Base-by-base conservation (phyloP, 495 filamentous ascomycete genomes). In the Penicillium goetzii region DNA sequence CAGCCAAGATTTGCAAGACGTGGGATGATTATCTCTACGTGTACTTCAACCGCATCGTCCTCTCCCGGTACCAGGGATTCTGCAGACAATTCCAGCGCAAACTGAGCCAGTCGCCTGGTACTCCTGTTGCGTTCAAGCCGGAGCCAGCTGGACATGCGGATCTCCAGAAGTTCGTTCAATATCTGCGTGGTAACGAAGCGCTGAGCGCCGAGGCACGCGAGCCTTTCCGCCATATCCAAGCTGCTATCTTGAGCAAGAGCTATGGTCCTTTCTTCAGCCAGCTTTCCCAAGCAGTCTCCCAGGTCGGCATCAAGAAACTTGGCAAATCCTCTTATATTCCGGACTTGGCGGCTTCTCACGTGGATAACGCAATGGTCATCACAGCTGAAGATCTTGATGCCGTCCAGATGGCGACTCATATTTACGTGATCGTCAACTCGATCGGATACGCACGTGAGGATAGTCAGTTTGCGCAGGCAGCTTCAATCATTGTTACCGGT, bases 1-100 rank as follows among this genome's bases (percentile, higher is more conserved):
- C 93, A 12, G 83, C 90, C 68, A 85, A 85, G 64, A 86, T 94
- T 15, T 95, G 92, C 74, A 81, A 83, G 45, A 86, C 84, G 40
- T 96, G 91, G 89, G 92, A 98, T 63, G 95, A 99, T 73, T 86
- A 89, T 64, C 84, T 97, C n/a, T 98, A 93, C 69, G 89, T 89
- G 9, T 87, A 92, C 69, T 95, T 93, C 81, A 97, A 96, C 68
- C 85, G 90, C 10, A 77, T 94, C 30, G 80, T 99, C 17, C 80
- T 92, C 66, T 65, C 74, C 8, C 79, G 80, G 40, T 82, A 82
- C 54, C 72, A 71, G 56, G 73, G 74, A 14, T 82, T 82, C 61
- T 80, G 80, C 66, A 74, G 74, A 52, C 78, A 80, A 45, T 75
- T 82, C 40, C 73, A 78, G 57, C 75, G 75, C 33, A 81, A 80